Evolutionary conservation across 768 basidiomycete genomes (phyloP), one percentile per base, ranked within the genome.

Genomic region (Boletus vermiculosoides): DNA sequence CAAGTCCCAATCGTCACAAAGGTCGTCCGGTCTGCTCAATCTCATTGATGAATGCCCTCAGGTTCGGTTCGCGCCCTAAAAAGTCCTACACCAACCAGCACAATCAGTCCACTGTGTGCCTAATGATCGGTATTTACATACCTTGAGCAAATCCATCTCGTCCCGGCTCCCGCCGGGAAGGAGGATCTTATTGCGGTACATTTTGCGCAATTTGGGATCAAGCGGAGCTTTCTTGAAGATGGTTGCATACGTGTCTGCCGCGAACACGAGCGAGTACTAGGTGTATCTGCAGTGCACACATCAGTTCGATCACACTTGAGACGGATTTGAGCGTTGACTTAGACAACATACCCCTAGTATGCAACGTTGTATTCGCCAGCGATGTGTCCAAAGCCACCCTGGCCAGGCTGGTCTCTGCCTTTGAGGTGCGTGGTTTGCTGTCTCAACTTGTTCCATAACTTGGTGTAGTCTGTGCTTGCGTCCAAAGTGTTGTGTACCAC

Each of bases 221-320:
- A 93, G 78, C 20, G 90, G 90, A 62, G 90, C 86, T 11, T 77
- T 74, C 67, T 87, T 86, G 77, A 94, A 94, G 5, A 92, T 80
- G 3, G 90, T 87, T 34, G 80, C 69, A 58, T 80, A 83, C 81
- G 83, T 82, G 70, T 83, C 83, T 45, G 77, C 72, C 4, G 81
- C 78, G 67, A 81, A 83, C 15, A 81, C 80, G n/a, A 89, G 79
- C 10, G 87, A 89, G 63, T 89, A n/a, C n/a, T n/a, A 93, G 2
- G 84, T 86, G 72, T 81, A 88, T 76, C 87, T 65, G 44, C 9
- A 16, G 28, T 37, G 36, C n/a, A 9, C n/a, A 9, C 22, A 18
- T 56, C 45, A 48, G 31, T 31, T 23, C 2, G n/a, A 31, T 18
- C 2, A 47, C 25, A 41, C n/a, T 39, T 11, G 22, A 33, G 18